Base-by-base conservation (phyloP, 2,329 filamentous ascomycete genomes). In the Microcyclosporella mali region DNA sequence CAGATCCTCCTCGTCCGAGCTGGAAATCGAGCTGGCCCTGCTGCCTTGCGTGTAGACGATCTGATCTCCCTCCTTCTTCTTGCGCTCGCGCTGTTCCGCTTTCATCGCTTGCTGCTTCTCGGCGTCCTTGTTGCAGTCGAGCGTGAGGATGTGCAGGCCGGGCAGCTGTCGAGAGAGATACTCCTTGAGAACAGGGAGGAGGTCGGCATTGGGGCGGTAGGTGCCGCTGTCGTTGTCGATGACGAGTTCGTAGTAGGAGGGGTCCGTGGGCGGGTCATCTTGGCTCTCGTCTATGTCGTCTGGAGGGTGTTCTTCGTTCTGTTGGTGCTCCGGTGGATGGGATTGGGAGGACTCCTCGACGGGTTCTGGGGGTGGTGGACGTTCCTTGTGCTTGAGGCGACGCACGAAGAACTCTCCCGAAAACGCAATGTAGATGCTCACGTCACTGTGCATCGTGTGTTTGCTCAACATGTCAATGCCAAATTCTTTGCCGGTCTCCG, bases 171-270 rank as follows among this genome's bases (percentile, higher is more conserved):
- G 65, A 25, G 81, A 69, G 2, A 97, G 66, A 59, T 88, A 94
- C 9, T 71, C 59, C 40, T 82, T 80, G 1, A 97, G 71, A 1
- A 81, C 62, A 0, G 85, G 85, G 1, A 97, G 74, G 8, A 86
- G 73, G 9, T 81, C 74, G 43, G 84, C 84, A 59, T 94, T 88
- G 0, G 90, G 90, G 0, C 90, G 79, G 64, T 97, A 97, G 0
- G 90, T 97, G 9, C 90, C 90, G 41, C 82, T 88, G 65, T 95
- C 90, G 58, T 97, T 97, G 70, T 97, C 90, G 59, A 97, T 95
- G 51, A 92, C 72, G 7, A 97, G 77, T 61, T 94, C 84, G 63
- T 95, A 97, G 60, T 78, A 67, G 3, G 62, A 56, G 0, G 78
- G 78, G 40, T 81, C 74, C 4, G 62, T 71, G 3, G 73, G 72